A percentile compares a stretch with the other conserved stretches of the same genome.
phyloP scores from a whole-genome alignment of 768 basidiomycete genomes.

The Amanita polypyramis region DNA sequence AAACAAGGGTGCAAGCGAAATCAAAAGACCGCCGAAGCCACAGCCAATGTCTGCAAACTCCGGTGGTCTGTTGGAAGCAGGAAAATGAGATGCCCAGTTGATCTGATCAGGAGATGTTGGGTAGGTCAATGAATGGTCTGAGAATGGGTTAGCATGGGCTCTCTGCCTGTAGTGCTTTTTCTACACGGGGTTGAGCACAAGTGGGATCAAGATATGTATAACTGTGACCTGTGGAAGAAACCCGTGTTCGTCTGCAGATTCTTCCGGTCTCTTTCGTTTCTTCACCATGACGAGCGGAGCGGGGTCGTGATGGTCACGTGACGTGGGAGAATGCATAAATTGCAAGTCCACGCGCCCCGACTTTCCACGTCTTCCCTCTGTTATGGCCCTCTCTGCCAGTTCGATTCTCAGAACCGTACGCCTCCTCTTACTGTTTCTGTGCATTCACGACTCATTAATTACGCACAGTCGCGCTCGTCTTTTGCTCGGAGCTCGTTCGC shows the following conservation, averaged over 20 bases:
- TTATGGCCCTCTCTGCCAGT: slow-evolving; percentile 32
- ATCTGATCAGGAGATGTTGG: slow-evolving; percentile 65
- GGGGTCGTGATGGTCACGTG: background rate
- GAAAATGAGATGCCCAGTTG: slow-evolving; percentile 81
- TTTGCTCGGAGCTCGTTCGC: slow-evolving; percentile 31
- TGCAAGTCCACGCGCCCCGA: slow-evolving; percentile 10
- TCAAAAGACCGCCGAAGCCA: slow-evolving; percentile 92
- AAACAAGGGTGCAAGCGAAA: slow-evolving; percentile 80
- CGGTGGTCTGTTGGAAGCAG: slow-evolving; percentile 62
- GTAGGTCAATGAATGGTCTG: slow-evolving; percentile 82
- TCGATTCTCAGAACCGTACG: slow-evolving; percentile 29
- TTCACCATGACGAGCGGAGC: slow-evolving; percentile 22
- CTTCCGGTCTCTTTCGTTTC: slow-evolving; percentile 22
- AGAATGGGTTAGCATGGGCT: slow-evolving; percentile 81
- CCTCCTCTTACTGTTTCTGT: slow-evolving; percentile 9
- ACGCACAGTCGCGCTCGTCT: slow-evolving; percentile 38
- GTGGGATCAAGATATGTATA: background rate
- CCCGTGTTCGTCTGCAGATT: slow-evolving; percentile 6
- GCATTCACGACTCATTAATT: slow-evolving; percentile 4
- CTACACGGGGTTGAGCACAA: slow-evolving; percentile 23
- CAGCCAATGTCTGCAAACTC: slow-evolving; percentile 98
- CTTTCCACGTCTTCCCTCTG: slow-evolving; percentile 12
- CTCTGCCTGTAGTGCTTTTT: slow-evolving; percentile 81
- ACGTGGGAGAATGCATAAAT: slow-evolving; percentile 2
- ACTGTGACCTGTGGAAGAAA: slow-evolving; percentile 40